phyloP scores from a whole-genome alignment of 1,284 basidiomycete genomes.

The Kwoniella shivajii region DNA sequence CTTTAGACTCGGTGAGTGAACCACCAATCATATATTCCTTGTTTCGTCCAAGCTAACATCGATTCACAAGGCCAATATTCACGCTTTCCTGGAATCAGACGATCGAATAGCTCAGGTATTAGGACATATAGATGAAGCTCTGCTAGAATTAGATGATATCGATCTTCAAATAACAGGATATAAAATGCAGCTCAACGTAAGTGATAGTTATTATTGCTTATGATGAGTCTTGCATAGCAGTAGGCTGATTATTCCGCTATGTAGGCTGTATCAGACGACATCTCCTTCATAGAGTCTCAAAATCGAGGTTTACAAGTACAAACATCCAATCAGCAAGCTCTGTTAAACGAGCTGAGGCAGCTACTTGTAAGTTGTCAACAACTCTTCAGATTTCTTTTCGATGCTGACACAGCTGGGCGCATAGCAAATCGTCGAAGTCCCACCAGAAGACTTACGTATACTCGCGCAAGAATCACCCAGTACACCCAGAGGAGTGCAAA shows the following conservation, averaged over 20 bases:
- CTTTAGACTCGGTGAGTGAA: slow-evolving; percentile 77
- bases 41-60: too few relatives aligned
- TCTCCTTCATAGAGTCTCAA: slow-evolving; percentile 92
- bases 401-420: slow-evolving; percentile 5
- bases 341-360: slow-evolving; percentile 79
- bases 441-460: slow-evolving; percentile 69
- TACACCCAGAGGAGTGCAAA: slow-evolving; percentile 70
- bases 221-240: background rate
- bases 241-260: background rate
- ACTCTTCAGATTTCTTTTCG: background rate
- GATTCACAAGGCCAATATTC: slow-evolving; percentile 98
- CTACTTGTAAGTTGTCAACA: slow-evolving; percentile 66
- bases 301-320: slow-evolving; percentile 97
- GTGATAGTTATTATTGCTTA: too few relatives aligned
- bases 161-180: slow-evolving; percentile 83
- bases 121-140: slow-evolving; percentile 82
- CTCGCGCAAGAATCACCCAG: slow-evolving; percentile 86
- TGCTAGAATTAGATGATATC: slow-evolving; percentile 82
- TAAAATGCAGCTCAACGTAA: slow-evolving; percentile 88
- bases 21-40: background rate
- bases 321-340: slow-evolving; percentile 87
- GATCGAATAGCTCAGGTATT: slow-evolving; percentile 81
- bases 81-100: slow-evolving; percentile 93
- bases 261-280: slow-evolving; percentile 91
- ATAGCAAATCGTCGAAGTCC: slow-evolving; percentile 91